These are phyloP conservation scores for Emydomyces testavorans DNA, from an alignment of 2,329 filamentous ascomycete genomes.

Conservation along the genomic window DNA sequence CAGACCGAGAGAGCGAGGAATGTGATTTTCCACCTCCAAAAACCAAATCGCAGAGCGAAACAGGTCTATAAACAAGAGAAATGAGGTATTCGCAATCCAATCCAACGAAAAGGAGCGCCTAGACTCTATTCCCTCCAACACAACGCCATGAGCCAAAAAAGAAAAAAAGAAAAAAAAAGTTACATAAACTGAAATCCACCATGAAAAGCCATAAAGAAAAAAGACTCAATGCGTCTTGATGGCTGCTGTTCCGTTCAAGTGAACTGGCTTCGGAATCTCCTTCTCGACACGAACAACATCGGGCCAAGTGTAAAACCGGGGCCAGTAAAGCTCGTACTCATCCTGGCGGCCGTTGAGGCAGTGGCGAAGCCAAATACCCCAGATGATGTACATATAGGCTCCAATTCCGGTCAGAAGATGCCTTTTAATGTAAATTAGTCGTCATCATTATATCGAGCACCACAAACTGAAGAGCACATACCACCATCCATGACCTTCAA, in stretches of 20 bases:
- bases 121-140: neutral
- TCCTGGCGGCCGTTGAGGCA: slow-evolving; percentile 62
- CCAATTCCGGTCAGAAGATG: slow-evolving; percentile 72
- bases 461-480: slow-evolving; percentile 29
- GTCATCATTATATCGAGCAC: neutral
- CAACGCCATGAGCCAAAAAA: too few relatives aligned
- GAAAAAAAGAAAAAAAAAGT: neutral
- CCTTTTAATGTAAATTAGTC: slow-evolving; percentile 34
- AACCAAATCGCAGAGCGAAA: neutral
- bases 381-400: slow-evolving; percentile 73
- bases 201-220: neutral
- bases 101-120: neutral
- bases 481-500: slow-evolving; percentile 66
- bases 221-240: slow-evolving; percentile 7
- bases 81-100: neutral
- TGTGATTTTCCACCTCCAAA: neutral
- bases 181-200: neutral
- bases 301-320: slow-evolving; percentile 48
- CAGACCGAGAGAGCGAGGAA: too few relatives aligned
- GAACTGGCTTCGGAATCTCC: slow-evolving; percentile 11
- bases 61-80: neutral
- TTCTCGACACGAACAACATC: slow-evolving; percentile 35
- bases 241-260: slow-evolving; percentile 6
- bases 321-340: slow-evolving; percentile 61
- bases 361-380: slow-evolving; percentile 70